phyloP scores from a whole-genome alignment of 2,329 filamentous ascomycete genomes.

The Fusarium napiforme region DNA sequence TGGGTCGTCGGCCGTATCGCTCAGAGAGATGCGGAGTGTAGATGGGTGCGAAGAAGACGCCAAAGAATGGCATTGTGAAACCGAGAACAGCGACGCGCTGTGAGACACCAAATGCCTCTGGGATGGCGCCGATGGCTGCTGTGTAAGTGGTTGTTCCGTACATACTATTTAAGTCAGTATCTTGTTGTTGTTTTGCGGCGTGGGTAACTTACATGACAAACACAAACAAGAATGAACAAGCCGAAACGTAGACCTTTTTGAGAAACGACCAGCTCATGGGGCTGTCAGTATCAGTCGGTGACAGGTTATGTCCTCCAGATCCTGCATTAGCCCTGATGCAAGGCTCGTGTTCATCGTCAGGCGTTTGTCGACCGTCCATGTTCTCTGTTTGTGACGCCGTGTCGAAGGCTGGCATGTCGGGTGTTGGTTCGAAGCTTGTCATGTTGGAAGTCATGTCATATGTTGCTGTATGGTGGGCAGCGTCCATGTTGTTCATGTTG shows the following conservation, averaged over 20 bases:
- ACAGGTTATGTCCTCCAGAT: neutral
- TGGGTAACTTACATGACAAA: neutral
- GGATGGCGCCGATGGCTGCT: neutral
- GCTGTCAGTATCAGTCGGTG: neutral
- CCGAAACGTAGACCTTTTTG: neutral
- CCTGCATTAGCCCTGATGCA: neutral
- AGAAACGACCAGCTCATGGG: neutral
- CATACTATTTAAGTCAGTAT: neutral
- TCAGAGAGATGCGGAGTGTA: slow-evolving; percentile 1
- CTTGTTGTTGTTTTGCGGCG: accelerated
- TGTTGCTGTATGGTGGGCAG: neutral
- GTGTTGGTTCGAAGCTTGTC: neutral
- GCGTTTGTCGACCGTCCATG: neutral
- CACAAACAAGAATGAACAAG: neutral
- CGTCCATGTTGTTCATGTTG: neutral
- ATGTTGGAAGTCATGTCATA: neutral
- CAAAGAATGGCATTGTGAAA: neutral
- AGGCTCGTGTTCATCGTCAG: neutral
- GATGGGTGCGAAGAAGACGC: neutral
- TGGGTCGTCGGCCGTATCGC: neutral
- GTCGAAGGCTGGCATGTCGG: neutral
- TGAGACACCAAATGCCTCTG: neutral
- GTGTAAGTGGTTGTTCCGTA: slow-evolving; percentile 1
- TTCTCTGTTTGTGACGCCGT: neutral
- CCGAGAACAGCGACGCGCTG: neutral